Evolutionary conservation across 2,329 filamentous ascomycete species (phyloP).

Genomic region (Pestalotiopsis sp.): DNA sequence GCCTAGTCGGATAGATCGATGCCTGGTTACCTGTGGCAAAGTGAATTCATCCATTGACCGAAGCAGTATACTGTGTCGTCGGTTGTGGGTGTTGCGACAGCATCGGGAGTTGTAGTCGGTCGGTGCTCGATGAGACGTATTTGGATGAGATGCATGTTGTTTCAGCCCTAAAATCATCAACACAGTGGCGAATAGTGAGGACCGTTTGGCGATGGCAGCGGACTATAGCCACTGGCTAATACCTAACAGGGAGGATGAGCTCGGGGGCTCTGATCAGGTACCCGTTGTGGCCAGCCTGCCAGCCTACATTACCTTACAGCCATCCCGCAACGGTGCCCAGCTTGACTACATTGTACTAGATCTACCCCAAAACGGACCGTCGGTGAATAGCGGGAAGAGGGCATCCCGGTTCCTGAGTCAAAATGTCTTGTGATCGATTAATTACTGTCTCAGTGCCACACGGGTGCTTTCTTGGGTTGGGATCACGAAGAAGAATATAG

Average conservation of each 20-base stretch:
- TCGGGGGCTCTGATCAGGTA: too few species aligned
- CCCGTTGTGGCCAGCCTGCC: too few species aligned
- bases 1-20: not conserved
- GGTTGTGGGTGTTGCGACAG: not conserved
- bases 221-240: not conserved
- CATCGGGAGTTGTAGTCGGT: not conserved
- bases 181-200: not conserved
- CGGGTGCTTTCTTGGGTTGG: not conserved
- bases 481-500: not conserved
- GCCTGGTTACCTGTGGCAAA: not conserved
- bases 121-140: not conserved
- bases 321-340: not conserved
- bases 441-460: not conserved
- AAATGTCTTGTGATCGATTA: not conserved
- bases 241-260: too few species aligned
- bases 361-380: not conserved
- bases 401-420: not conserved
- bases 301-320: not conserved
- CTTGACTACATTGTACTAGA: not conserved
- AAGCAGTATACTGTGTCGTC: not conserved
- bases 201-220: not conserved
- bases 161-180: not conserved
- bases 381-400: not conserved
- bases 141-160: not conserved
- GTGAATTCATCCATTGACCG: not conserved